Evolutionary conservation across 1,139 yeast genomes (phyloP).

Genomic region (Suhomyces terraborum): DNA sequence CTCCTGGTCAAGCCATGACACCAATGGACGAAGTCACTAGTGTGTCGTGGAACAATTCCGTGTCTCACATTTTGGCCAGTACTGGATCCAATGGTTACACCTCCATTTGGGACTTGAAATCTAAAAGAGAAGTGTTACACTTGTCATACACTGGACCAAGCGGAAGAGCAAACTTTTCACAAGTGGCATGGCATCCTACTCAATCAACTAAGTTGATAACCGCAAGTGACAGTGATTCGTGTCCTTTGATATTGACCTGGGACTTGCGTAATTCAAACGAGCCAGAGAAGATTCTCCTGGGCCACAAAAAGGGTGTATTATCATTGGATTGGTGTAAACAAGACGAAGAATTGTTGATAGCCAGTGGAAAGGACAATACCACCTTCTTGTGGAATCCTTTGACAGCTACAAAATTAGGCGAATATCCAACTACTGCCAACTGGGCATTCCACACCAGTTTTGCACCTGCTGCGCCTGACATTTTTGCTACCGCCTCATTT

Average conservation of each 20-base stretch:
- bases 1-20: slow-evolving; percentile 79
- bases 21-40: slow-evolving; percentile 82
- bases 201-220: slow-evolving; percentile 84
- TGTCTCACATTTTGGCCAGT: slow-evolving; percentile 85
- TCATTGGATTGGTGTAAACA: slow-evolving; percentile 92
- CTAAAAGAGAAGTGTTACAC: slow-evolving; percentile 86
- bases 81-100: slow-evolving; percentile 85
- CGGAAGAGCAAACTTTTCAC: slow-evolving; percentile 65
- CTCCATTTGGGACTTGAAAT: slow-evolving; percentile 91
- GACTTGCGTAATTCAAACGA: slow-evolving; percentile 90
- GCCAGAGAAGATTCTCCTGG: slow-evolving; percentile 74
- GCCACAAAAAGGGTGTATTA: slow-evolving; percentile 86
- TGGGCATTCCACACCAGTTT: slow-evolving; percentile 91
- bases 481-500: slow-evolving; percentile 90
- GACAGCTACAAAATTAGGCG: slow-evolving; percentile 69
- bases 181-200: slow-evolving; percentile 83
- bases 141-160: slow-evolving; percentile 60
- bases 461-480: slow-evolving; percentile 86
- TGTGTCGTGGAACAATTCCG: slow-evolving; percentile 87
- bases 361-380: slow-evolving; percentile 90
- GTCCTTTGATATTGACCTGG: slow-evolving; percentile 87
- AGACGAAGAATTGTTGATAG: slow-evolving; percentile 75
- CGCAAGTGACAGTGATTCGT: slow-evolving; percentile 79
- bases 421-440: slow-evolving; percentile 88
- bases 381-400: slow-evolving; percentile 90